phyloP scores from a whole-genome alignment of 371 early-diverging fungal species.

The Mortierella sp. region DNA sequence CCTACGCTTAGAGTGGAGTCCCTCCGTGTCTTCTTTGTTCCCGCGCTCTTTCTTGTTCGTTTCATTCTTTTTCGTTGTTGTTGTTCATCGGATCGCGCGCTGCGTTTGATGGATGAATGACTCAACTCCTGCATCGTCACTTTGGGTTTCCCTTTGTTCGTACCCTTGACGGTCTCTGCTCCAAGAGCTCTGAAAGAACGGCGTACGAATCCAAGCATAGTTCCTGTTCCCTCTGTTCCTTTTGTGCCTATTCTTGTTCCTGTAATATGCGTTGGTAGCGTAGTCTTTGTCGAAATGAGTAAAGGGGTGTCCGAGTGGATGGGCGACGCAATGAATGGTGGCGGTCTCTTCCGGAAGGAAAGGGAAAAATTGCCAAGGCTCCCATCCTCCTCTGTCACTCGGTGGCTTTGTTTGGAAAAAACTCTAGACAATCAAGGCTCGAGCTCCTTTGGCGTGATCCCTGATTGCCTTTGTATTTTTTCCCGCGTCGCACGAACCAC shows the following conservation, averaged over 20 bases:
- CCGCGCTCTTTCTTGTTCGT: not conserved
- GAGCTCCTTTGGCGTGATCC: not conserved
- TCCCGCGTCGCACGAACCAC: slow-evolving; percentile 6
- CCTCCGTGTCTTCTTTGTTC: not conserved
- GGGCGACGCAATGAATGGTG: slow-evolving; percentile 4
- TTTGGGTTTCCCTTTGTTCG: not conserved
- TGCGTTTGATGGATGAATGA: not conserved
- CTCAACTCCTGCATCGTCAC: too few species aligned
- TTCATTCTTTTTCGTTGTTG: not conserved
- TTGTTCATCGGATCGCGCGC: not conserved
- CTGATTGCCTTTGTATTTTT: not conserved
- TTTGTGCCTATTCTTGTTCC: too few species aligned
- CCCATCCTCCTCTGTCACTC: too few species aligned
- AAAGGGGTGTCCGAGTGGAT: too few species aligned
- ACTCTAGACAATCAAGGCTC: too few species aligned
- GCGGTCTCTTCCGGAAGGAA: not conserved
- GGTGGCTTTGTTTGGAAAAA: slow-evolving; percentile 2
- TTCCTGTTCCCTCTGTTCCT: slow-evolving; percentile 41
- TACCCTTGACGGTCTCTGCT: slow-evolving; percentile 68
- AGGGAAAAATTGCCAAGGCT: too few species aligned
- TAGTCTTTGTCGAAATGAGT: too few species aligned
- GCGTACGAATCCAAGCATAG: slow-evolving; percentile 66
- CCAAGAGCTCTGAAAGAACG: slow-evolving; percentile 65
- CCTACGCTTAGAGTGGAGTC: not conserved
- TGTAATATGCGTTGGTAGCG: not conserved